These are phyloP conservation scores for Rachicladosporium sp. DNA, from an alignment of 2,329 filamentous ascomycete genomes.

Conservation along the genomic window DNA sequence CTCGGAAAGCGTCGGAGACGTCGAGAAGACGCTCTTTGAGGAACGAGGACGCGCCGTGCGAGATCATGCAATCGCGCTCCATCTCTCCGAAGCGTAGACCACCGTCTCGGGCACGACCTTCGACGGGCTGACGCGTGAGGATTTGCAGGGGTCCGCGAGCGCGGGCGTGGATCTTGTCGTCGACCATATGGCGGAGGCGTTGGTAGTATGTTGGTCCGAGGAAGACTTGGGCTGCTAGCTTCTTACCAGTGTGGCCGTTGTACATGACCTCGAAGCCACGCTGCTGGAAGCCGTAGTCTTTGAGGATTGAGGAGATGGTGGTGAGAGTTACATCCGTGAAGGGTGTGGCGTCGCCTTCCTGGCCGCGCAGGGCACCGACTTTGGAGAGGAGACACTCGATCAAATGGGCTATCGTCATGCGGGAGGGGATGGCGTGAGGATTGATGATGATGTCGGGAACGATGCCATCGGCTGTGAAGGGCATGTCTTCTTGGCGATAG, in stretches of 20 bases:
- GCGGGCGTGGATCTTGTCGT: conserved; percentile 99
- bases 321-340: conserved; percentile 98
- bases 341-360: conserved; percentile 93
- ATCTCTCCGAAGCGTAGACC: conserved; percentile 99
- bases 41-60: conserved; percentile 94
- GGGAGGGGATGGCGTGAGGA: conserved; percentile 96
- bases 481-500: conserved; percentile 97
- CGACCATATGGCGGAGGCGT: conserved; percentile 96
- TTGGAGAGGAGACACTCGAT: conserved; percentile 97
- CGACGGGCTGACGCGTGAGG: conserved; percentile 89
- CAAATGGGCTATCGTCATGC: conserved; percentile 99
- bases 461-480: conserved; percentile 83
- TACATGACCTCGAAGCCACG: conserved; percentile 98
- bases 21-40: conserved; percentile 95
- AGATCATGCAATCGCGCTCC: conserved; percentile 99
- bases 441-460: conserved; percentile 97
- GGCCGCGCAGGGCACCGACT: conserved; percentile 82
- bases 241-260: conserved; percentile 91
- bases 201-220: conserved; percentile 98
- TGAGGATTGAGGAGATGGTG: conserved; percentile 73
- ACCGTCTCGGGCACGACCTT: conserved; percentile 95
- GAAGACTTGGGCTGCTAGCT: conserved; percentile 90
- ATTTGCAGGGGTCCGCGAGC: conserved; percentile 95
- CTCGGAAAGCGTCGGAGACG: conserved; percentile 93
- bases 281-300: conserved; percentile 86